Evolutionary conservation across 2,329 filamentous ascomycete species (phyloP).

Genomic region (Orbilia ellipsospora): DNA sequence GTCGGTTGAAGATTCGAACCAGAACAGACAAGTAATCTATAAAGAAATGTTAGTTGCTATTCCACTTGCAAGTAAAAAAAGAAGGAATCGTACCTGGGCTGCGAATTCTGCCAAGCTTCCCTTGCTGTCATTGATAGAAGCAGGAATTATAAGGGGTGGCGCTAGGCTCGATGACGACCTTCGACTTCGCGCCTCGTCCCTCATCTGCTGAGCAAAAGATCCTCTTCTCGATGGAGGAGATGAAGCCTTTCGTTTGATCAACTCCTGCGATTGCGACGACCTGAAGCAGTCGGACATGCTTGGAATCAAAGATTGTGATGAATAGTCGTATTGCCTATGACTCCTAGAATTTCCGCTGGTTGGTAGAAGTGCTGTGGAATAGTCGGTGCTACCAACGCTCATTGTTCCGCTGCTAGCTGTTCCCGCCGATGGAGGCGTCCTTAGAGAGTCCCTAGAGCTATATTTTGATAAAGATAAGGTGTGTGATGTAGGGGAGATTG

Average conservation of each 20-base stretch:
- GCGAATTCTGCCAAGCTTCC: constrained; percentile 85
- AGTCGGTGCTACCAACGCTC: constrained; percentile 21
- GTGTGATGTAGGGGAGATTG: constrained; percentile 32
- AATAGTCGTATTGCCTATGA: constrained; percentile 43
- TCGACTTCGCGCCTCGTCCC: constrained; percentile 36
- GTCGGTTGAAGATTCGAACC: constrained; percentile 90
- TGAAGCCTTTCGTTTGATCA: constrained; percentile 42
- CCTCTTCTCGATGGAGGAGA: constrained; percentile 45
- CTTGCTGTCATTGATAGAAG: constrained; percentile 78
- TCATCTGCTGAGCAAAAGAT: constrained; percentile 48
- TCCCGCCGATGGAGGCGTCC: constrained; percentile 36
- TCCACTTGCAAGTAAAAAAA: neutral
- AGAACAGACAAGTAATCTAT: constrained; percentile 94
- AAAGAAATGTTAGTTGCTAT: constrained; percentile 18
- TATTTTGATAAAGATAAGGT: constrained; percentile 26
- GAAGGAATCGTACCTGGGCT: constrained; percentile 72
- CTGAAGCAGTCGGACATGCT: constrained; percentile 50
- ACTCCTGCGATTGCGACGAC: constrained; percentile 32
- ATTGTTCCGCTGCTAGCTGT: constrained; percentile 29
- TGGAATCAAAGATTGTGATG: constrained; percentile 37
- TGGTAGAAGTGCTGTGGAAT: constrained; percentile 45
- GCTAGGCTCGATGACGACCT: constrained; percentile 35
- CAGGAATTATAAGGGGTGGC: constrained; percentile 67
- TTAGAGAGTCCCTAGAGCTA: constrained; percentile 40
- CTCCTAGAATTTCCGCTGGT: constrained; percentile 50